Percentiles rank a stretch among this genome's conserved stretches.
Conservation (phyloP, 75 land plant species). For the Isoetes taiwanensis region DNA sequence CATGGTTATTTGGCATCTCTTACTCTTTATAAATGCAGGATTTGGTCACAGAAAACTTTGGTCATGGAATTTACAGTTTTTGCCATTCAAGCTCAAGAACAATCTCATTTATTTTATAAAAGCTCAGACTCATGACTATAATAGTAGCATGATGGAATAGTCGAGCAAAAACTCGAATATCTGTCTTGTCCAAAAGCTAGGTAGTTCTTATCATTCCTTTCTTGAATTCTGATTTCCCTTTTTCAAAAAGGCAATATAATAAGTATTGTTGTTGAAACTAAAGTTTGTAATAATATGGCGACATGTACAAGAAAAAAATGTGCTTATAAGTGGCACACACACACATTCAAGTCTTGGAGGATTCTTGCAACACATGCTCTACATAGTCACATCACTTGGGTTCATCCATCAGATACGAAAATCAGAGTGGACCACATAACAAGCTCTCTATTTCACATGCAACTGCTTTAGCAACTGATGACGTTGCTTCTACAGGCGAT, state of each 20-base stretch:
- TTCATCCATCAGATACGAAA: constrained; percentile 86
- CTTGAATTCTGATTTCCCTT: neutral
- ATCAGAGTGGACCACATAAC: too few species aligned
- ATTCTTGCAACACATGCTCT: constrained; percentile 89
- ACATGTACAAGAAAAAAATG: constrained; percentile 86
- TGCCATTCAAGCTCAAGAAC: too few species aligned
- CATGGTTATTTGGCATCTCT: too few species aligned
- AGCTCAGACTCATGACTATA: too few species aligned
- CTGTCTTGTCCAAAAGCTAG: constrained; percentile 67
- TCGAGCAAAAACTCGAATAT: constrained; percentile 54
- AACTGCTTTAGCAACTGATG: too few species aligned
- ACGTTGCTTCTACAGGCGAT: too few species aligned
- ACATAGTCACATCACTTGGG: constrained; percentile 89
- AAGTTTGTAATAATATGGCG: constrained; percentile 36
- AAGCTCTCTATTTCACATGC: too few species aligned
- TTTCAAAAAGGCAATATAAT: neutral
- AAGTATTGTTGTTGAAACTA: neutral
- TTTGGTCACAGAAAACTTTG: too few species aligned
- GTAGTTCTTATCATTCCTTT: constrained; percentile 16
- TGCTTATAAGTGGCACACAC: constrained; percentile 94
- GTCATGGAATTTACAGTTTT: too few species aligned
- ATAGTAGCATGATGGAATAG: too few species aligned
- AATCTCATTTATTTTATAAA: too few species aligned
- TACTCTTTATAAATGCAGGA: too few species aligned
- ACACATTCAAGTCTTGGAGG: constrained; percentile 98